phyloP scores from a whole-genome alignment of 129 eudicot genomes.

The Cynara cardunculus region DNA sequence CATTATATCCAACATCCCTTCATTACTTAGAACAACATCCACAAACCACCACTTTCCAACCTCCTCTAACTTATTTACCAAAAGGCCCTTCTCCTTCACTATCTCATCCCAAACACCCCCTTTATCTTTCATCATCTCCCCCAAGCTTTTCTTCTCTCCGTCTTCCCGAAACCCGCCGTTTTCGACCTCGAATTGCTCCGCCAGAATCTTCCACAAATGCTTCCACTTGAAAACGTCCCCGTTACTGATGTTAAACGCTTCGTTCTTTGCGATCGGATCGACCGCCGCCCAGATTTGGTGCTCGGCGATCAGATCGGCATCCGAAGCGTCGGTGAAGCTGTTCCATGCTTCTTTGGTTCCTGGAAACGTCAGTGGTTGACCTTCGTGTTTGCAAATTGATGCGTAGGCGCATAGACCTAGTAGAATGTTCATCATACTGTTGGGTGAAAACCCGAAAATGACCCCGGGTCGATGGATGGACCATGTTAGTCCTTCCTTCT shows the following conservation, averaged over 20 bases:
- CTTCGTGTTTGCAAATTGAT: conserved; percentile 53
- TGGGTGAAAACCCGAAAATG: conserved; percentile 58
- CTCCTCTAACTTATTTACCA: conserved; percentile 37
- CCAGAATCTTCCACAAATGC: conserved; percentile 53
- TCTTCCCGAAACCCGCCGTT: conserved; percentile 35
- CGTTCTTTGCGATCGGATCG: conserved; percentile 39
- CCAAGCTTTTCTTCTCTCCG: conserved; percentile 28
- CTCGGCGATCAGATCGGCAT: conserved; percentile 63
- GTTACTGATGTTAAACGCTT: conserved; percentile 49
- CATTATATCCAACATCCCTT: conserved; percentile 23
- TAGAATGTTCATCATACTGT: conserved; percentile 46
- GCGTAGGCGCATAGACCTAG: conserved; percentile 56
- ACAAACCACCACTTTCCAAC: conserved; percentile 48
- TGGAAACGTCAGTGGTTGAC: conserved; percentile 41
- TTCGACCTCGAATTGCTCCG: conserved; percentile 47
- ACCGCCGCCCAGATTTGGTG: conserved; percentile 69
- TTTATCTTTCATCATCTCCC: conserved; percentile 52
- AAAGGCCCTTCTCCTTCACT: conserved; percentile 33
- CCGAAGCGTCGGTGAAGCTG: conserved; percentile 40
- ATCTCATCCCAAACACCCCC: conserved; percentile 56
- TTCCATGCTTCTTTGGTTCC: conserved; percentile 58
- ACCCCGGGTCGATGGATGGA: conserved; percentile 52
- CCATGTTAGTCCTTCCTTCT: conserved; percentile 49
- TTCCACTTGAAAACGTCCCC: conserved; percentile 68
- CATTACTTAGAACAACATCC: conserved; percentile 21